Evolutionary conservation across 2,329 filamentous ascomycete species (phyloP).

Genomic region (Sporothrix pseudoabietina): DNA sequence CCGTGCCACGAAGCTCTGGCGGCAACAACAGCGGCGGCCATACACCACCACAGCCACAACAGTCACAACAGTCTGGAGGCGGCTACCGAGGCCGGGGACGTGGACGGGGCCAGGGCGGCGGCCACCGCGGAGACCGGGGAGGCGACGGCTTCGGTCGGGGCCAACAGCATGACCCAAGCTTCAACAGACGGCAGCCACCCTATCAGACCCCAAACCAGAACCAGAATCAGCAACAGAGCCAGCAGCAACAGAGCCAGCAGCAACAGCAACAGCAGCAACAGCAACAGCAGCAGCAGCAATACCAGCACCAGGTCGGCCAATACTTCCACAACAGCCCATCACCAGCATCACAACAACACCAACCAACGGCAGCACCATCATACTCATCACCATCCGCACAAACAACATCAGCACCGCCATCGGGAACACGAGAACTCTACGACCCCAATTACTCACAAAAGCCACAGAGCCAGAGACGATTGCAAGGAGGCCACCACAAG

Average conservation of each 20-base stretch:
- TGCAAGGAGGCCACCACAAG: slow-evolving; percentile 31
- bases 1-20: neutral
- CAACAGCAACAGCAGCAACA: slow-evolving; percentile 39
- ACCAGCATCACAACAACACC: neutral
- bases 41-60: slow-evolving; percentile 16
- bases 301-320: slow-evolving; percentile 39
- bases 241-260: neutral
- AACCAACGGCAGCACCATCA: neutral
- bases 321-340: slow-evolving; percentile 26
- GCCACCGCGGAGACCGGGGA: slow-evolving; percentile 21
- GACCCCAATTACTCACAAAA: slow-evolving; percentile 73
- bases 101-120: slow-evolving; percentile 46
- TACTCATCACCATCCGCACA: neutral
- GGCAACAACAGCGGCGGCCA: neutral
- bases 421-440: slow-evolving; percentile 64
- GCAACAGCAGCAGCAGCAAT: neutral
- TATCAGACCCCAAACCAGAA: slow-evolving; percentile 38
- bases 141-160: slow-evolving; percentile 22
- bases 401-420: neutral
- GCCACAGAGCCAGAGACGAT: slow-evolving; percentile 50
- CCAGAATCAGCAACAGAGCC: slow-evolving; percentile 30
- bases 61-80: neutral
- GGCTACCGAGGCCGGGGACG: slow-evolving; percentile 49
- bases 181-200: slow-evolving; percentile 7
- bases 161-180: slow-evolving; percentile 20